A percentile compares a stretch with the other conserved stretches of the same genome.
phyloP scores from a whole-genome alignment of 2,329 filamentous ascomycete genomes.

The Lasiodiplodia sp. region DNA sequence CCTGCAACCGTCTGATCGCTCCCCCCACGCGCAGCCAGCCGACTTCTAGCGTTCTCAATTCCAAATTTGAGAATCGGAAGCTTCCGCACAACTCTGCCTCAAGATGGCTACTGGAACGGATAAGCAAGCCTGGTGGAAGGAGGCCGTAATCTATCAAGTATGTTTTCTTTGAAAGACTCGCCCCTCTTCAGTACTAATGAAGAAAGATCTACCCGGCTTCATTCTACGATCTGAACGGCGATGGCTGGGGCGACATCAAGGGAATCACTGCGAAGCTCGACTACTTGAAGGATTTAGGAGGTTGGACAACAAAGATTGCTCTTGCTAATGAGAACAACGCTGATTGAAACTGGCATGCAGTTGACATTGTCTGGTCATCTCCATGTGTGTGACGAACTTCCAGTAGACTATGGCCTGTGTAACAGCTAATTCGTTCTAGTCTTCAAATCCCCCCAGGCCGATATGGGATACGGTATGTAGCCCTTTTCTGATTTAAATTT shows the following conservation, averaged over 20 bases:
- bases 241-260: slow-evolving; percentile 67
- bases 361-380: slow-evolving; percentile 72
- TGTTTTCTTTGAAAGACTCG: background rate
- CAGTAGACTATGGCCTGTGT: background rate
- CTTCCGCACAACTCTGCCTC: background rate
- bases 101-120: slow-evolving; percentile 1
- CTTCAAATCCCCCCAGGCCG: slow-evolving; percentile 68
- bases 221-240: slow-evolving; percentile 62
- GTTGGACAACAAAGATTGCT: background rate
- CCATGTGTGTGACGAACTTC: slow-evolving; percentile 51
- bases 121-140: slow-evolving; percentile 52
- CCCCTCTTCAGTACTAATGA: background rate
- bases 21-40: background rate
- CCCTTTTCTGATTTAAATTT: background rate
- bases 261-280: slow-evolving; percentile 70
- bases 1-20: background rate
- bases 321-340: background rate
- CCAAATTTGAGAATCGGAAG: background rate
- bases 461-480: slow-evolving; percentile 73
- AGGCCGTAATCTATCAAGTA: slow-evolving; percentile 49
- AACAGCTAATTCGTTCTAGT: slow-evolving; percentile 40
- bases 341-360: slow-evolving; percentile 38
- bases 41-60: background rate
- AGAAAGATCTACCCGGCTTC: slow-evolving; percentile 53
- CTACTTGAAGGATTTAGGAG: slow-evolving; percentile 58